Evolutionary conservation across 192 early-diverging fungal genomes (phyloP), one percentile per base, ranked within the genome.

Genomic region (Endogone sp.): DNA sequence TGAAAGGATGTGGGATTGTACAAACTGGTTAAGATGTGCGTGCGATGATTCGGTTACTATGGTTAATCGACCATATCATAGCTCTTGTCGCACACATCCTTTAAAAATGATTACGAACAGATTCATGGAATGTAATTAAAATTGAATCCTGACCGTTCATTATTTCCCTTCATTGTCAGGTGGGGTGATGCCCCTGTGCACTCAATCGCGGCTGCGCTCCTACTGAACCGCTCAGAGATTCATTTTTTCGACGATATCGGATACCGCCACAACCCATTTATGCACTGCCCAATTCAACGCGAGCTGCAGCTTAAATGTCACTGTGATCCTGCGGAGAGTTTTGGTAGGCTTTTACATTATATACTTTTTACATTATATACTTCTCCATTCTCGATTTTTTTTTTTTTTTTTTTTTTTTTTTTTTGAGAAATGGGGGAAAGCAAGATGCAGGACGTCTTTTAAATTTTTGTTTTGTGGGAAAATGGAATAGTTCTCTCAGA

Each of bases 121-220:
- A 3, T 25, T 11, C n/a, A n/a, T n/a, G n/a, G n/a, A n/a, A n/a
- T n/a, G n/a, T n/a, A n/a, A n/a, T n/a, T n/a, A n/a, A n/a, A n/a
- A n/a, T n/a, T n/a, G n/a, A 44, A 44, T 44, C 37, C 13, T 4
- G 23, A 55, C 23, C 55, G 13, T 63, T 60, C 16, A 56, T 32
- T 62, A 20, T 32, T 63, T 62, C 72, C 68, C 62, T 77, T 64
- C 61, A 64, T 66, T 62, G 62, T 64, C 60, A 81, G 87, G 3
- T 92, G 90, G 90, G 88, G 90, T 0, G 90, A 93, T 79, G 91
- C 90, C 2, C 89, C 91, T 9, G 84, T 91, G 0, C 91, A 92
- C 67, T 85, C 85, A 3, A 86, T 91, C 23, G 87, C 82, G 6
- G 91, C 84, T 2, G 79, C 84, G 6, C 32, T 91, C 37, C 67